These are phyloP conservation scores for Arthrobotrys sinensis DNA, from an alignment of 2,329 filamentous ascomycete genomes.

Conservation along the genomic window DNA sequence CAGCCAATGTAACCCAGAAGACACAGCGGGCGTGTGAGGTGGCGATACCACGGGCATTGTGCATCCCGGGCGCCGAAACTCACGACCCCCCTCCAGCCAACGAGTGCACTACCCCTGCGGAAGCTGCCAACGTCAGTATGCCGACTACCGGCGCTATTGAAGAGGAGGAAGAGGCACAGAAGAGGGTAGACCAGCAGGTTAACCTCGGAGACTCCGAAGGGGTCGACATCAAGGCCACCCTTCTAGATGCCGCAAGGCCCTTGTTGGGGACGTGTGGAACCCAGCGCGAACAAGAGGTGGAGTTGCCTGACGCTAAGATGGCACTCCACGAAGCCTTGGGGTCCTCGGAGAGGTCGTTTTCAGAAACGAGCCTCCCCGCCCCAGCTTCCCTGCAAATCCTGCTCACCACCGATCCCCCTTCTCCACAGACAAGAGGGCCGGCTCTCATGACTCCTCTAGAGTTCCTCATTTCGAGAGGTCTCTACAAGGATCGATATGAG, in stretches of 20 bases:
- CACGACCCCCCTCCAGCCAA: neutral
- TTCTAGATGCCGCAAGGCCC: neutral
- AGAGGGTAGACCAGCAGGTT: neutral
- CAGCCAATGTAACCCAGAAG: slow-evolving; percentile 6
- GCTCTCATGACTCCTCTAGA: slow-evolving; percentile 35
- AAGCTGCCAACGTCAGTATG: neutral
- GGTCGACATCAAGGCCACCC: neutral
- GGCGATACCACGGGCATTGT: neutral
- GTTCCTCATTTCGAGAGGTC: slow-evolving; percentile 44
- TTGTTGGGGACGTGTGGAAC: neutral
- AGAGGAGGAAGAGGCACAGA: neutral
- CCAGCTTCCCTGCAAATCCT: too few relatives aligned
- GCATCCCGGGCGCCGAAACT: neutral
- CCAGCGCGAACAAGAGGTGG: too few relatives aligned
- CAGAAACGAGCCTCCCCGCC: too few relatives aligned
- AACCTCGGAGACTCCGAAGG: slow-evolving; percentile 4
- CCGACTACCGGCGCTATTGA: neutral
- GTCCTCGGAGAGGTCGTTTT: too few relatives aligned
- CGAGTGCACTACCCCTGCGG: too few relatives aligned
- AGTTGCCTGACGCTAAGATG: too few relatives aligned
- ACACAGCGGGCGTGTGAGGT: slow-evolving; percentile 28
- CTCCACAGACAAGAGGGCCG: neutral
- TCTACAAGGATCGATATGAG: slow-evolving; percentile 1
- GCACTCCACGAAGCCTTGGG: too few relatives aligned
- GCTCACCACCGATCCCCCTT: neutral